Evolutionary conservation across 306 rosid genomes (phyloP).

Genomic region (Fagus crenata): DNA sequence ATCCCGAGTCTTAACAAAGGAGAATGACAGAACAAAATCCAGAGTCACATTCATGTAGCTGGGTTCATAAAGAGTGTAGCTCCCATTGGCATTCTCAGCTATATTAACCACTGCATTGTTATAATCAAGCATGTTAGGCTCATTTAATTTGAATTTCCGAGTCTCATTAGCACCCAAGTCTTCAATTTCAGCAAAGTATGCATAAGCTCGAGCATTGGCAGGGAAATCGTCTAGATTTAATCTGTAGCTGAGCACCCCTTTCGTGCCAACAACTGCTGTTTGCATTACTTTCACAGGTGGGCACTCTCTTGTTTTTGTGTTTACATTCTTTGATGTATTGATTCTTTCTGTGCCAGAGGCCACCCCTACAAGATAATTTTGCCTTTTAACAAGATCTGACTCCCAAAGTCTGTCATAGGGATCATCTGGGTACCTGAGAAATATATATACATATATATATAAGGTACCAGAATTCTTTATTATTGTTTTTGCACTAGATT

Average conservation of each 20-base stretch:
- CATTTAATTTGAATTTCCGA: constrained; percentile 70
- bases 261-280: constrained; percentile 78
- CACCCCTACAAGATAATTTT: constrained; percentile 84
- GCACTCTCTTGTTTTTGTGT: constrained; percentile 61
- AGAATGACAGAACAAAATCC: constrained; percentile 79
- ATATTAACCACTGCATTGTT: constrained; percentile 87
- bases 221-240: constrained; percentile 84
- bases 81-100: constrained; percentile 94
- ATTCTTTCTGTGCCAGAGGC: constrained; percentile 89
- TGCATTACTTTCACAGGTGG: constrained; percentile 91
- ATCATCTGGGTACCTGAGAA: constrained; percentile 92
- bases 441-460: constrained; percentile 14
- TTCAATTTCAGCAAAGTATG: constrained; percentile 83
- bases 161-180: constrained; percentile 65
- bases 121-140: constrained; percentile 65
- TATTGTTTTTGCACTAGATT: background rate
- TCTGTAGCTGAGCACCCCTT: constrained; percentile 67
- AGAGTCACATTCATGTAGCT: constrained; percentile 91
- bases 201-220: constrained; percentile 80
- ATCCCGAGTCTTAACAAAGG: constrained; percentile 70
- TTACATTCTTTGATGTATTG: constrained; percentile 54
- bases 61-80: constrained; percentile 89
- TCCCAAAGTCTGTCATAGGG: constrained; percentile 98
- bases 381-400: constrained; percentile 86
- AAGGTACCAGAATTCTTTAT: background rate